Base-by-base conservation (phyloP, 2,329 filamentous ascomycete species). In the Phialophora expanda region DNA sequence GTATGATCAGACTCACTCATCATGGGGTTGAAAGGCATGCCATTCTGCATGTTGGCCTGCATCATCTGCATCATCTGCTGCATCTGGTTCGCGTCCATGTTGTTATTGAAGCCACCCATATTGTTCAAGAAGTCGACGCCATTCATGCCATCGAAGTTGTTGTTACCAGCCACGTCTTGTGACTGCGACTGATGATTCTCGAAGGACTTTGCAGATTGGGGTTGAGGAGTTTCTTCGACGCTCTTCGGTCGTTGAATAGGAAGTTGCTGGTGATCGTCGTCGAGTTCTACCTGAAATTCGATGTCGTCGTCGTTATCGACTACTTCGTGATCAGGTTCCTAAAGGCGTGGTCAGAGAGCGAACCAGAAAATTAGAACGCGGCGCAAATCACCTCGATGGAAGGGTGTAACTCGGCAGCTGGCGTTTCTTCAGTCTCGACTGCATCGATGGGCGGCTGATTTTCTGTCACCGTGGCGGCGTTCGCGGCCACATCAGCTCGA, bases 11-110 rank as follows among this genome's bases (percentile, higher is more conserved):
- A 68, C 91, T 76, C 86, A 97, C 93, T 91, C 91, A 97, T 97
- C 87, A 94, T 70, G 34, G 70, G 68, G 65, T 70, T 69, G 66
- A 71, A 68, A 56, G 77, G 81, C 74, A 69, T 66, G 64, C 79
- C 66, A 75, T 78, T 76, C 48, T 51, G 48, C 48, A 51, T 51
- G n/a, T 61, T 61, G 54, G 73, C 82, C 79, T 73, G 82, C 80
- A 83, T 82, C 71, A 83, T 82, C 60, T 91, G 89, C 87, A 93
- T 91, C 71, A 83, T 82, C 57, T 91, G 89, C 87, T 93, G 91
- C 83, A 86, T 85, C 24, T 90, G 87, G 75, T 64, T 90, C 78
- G 91, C 88, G 73, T 90, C 88, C 80, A 65, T 84, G 83, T 74
- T 85, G 86, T 75, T 82, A 28, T 51, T 51, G 90, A 74, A 84